Evolutionary conservation across 2,329 filamentous ascomycete species (phyloP).

Genomic region (Thelonectria rubi): DNA sequence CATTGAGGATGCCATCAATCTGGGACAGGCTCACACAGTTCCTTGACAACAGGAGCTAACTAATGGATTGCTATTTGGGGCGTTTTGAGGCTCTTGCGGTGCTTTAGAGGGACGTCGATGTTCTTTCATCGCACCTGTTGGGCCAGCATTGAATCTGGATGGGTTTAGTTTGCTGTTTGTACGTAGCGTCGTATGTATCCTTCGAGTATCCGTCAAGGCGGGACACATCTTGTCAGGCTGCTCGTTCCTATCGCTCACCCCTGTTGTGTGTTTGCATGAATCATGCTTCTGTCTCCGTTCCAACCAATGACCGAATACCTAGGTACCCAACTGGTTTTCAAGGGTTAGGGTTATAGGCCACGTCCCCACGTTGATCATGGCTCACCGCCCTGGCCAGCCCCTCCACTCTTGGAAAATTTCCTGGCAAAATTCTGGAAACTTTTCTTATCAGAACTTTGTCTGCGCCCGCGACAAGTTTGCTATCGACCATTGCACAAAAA

Average conservation of each 20-base stretch:
- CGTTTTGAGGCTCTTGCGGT: neutral
- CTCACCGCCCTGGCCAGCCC: constrained; percentile 41
- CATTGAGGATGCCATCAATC: constrained; percentile 26
- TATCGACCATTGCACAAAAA: constrained; percentile 25
- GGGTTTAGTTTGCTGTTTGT: neutral
- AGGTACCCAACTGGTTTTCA: constrained; percentile 10
- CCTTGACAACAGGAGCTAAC: neutral
- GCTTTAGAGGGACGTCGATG: neutral
- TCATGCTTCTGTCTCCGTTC: neutral
- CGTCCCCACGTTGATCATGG: constrained; percentile 18
- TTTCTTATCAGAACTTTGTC: constrained; percentile 27
- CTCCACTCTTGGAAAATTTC: constrained; percentile 43
- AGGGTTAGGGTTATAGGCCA: constrained; percentile 31
- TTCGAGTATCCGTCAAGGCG: neutral
- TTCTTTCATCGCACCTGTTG: neutral
- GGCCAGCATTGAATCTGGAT: neutral
- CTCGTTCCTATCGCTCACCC: neutral
- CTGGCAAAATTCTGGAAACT: constrained; percentile 33
- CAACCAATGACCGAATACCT: neutral
- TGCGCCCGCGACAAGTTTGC: constrained; percentile 27
- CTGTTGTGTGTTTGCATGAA: neutral
- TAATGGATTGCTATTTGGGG: neutral
- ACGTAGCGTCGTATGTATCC: neutral
- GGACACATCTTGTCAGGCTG: neutral
- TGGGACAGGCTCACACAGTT: constrained; percentile 4